These are phyloP conservation scores for Prunus mongolica DNA, from an alignment of 306 rosid genomes.

Conservation along the genomic window DNA sequence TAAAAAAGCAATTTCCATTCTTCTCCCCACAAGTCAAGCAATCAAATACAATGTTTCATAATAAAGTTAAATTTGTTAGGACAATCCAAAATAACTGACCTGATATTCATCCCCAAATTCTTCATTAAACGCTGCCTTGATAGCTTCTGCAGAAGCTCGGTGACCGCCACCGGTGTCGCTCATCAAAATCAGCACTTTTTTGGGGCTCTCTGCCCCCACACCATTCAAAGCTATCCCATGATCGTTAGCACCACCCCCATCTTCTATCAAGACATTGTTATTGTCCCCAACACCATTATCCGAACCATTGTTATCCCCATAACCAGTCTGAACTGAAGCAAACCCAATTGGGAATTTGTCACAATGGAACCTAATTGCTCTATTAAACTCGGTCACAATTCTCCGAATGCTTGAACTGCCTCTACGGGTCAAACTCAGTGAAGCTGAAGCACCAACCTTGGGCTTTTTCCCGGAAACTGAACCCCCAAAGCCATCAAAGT, in stretches of 20 bases:
- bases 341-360: conserved; percentile 70
- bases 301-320: conserved; percentile 29
- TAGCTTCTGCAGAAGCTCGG: conserved; percentile 98
- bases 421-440: conserved; percentile 32
- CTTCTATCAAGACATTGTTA: conserved; percentile 35
- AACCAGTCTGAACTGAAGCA: conserved; percentile 52
- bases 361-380: conserved; percentile 60
- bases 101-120: conserved; percentile 77
- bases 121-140: conserved; percentile 75
- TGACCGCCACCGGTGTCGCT: conserved; percentile 99
- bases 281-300: conserved; percentile 28
- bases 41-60: background rate
- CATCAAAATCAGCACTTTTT: conserved; percentile 88
- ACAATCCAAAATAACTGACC: conserved; percentile 35
- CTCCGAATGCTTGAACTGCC: conserved; percentile 37
- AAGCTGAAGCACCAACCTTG: conserved; percentile 45
- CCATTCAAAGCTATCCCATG: conserved; percentile 35
- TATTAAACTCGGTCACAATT: conserved; percentile 52
- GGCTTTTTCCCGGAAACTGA: conserved; percentile 19
- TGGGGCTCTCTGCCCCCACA: conserved; percentile 35
- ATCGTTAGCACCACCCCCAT: conserved; percentile 25
- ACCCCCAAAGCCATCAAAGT: conserved; percentile 31
- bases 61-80: background rate
- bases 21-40: background rate
- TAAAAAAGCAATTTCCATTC: background rate